A percentile compares a stretch with the other conserved stretches of the same genome.
Conservation (phyloP, 129 eudicot genomes). For the Escallonia herrerae region DNA sequence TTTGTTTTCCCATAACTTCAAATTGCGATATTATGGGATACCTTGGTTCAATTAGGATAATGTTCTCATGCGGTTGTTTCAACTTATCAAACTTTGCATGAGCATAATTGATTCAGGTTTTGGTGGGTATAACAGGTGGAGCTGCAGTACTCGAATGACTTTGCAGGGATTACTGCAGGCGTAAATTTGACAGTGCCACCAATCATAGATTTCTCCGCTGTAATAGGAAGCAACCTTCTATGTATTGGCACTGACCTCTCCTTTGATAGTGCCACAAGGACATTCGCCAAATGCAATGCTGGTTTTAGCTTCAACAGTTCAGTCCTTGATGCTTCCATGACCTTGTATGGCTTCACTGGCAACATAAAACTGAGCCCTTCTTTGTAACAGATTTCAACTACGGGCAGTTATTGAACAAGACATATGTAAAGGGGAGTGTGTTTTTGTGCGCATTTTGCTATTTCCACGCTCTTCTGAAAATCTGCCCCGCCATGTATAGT, state of each 20-base stretch:
- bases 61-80: no score
- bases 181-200: constrained; percentile 2
- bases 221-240: background rate
- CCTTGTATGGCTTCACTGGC: background rate
- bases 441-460: no score
- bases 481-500: no score
- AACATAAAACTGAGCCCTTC: no score
- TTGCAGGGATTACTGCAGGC: constrained; percentile 14
- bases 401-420: no score
- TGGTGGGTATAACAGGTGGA: constrained; percentile 11
- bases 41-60: background rate
- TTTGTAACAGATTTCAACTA: no score
- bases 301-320: constrained; percentile 13
- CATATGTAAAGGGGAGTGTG: no score
- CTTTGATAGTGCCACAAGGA: constrained; percentile 1
- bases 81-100: background rate
- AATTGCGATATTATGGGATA: background rate
- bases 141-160: constrained; percentile 10
- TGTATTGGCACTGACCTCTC: constrained; percentile 5
- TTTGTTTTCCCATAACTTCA: no score
- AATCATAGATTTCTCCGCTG: constrained; percentile 13
- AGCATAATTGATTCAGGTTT: background rate
- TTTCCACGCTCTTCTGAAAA: no score
- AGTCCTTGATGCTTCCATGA: constrained; percentile 10
- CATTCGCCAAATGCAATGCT: constrained; percentile 4